phyloP scores from a whole-genome alignment of 2,329 filamentous ascomycete species.

The Magnaporthales sp. region DNA sequence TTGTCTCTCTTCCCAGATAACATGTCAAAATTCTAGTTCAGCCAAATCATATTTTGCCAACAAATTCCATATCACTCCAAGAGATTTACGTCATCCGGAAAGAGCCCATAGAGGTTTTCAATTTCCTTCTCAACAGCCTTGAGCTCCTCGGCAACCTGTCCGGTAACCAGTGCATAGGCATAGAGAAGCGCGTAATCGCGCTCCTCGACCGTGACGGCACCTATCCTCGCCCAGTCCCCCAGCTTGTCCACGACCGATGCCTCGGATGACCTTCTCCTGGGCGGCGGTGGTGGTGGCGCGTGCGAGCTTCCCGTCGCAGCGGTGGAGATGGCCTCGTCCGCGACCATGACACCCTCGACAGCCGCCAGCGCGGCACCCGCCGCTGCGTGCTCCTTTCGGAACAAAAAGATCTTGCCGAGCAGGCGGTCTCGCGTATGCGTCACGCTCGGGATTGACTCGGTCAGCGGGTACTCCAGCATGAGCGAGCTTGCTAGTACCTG shows the following conservation, averaged over 20 bases:
- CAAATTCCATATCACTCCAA: slow-evolving; percentile 32
- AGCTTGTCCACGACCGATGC: slow-evolving; percentile 1
- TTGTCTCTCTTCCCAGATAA: not conserved
- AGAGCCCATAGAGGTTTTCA: slow-evolving; percentile 52
- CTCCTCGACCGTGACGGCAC: slow-evolving; percentile 46
- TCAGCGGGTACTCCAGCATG: slow-evolving; percentile 90
- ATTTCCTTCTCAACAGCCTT: slow-evolving; percentile 52
- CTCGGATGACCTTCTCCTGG: not conserved
- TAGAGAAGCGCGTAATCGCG: slow-evolving; percentile 88
- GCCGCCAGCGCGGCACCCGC: slow-evolving; percentile 10
- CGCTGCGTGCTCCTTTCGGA: slow-evolving; percentile 58
- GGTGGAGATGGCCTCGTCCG: not conserved
- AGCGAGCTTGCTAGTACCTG: slow-evolving; percentile 84
- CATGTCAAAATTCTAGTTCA: not conserved
- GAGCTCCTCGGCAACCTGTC: slow-evolving; percentile 57
- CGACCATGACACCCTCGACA: not conserved
- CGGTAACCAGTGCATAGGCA: slow-evolving; percentile 70
- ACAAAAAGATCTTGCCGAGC: slow-evolving; percentile 80
- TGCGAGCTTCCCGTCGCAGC: not conserved
- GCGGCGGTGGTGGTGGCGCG: not conserved
- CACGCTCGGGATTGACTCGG: slow-evolving; percentile 78
- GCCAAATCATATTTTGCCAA: not conserved
- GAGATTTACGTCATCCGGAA: slow-evolving; percentile 50
- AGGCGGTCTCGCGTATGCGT: slow-evolving; percentile 72
- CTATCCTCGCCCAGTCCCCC: slow-evolving; percentile 4